These are phyloP conservation scores for Kazachstania sp. DNA, from an alignment of 1,139 yeast genomes.

Conservation along the genomic window DNA sequence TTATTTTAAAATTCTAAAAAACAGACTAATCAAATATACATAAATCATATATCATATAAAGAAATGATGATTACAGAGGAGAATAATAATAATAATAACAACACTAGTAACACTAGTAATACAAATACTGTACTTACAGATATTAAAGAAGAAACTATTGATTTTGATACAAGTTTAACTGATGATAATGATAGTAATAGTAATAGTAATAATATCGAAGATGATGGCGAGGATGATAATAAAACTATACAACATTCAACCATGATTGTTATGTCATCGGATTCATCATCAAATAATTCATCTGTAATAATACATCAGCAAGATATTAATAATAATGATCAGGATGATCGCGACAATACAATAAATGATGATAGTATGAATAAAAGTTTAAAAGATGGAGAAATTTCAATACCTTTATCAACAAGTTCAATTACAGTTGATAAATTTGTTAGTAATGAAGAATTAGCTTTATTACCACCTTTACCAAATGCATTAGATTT, in stretches of 20 bases:
- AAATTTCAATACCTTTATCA: background rate
- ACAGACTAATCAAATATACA: too few relatives aligned
- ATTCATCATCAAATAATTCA: background rate
- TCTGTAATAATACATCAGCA: background rate
- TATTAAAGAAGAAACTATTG: background rate
- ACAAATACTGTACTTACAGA: background rate
- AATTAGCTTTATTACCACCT: conserved; percentile 25
- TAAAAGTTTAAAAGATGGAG: background rate
- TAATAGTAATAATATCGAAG: too few relatives aligned
- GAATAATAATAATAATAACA: background rate
- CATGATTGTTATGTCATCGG: background rate
- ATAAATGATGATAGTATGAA: background rate
- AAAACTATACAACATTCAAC: background rate
- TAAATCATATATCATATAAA: too few relatives aligned
- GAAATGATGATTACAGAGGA: background rate
- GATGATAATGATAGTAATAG: background rate
- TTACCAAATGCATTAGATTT: conserved; percentile 17
- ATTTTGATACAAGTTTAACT: too few relatives aligned
- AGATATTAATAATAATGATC: too few relatives aligned
- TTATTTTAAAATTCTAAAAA: too few relatives aligned
- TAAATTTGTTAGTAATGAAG: conserved; percentile 13
- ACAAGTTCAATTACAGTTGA: background rate
- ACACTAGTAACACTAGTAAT: too few relatives aligned
- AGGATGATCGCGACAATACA: background rate
- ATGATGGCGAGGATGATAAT: background rate